Percentiles rank a stretch among this genome's conserved stretches.
These are phyloP conservation scores for Suillus lakei DNA, from an alignment of 768 basidiomycete species.

Conservation along the genomic window DNA sequence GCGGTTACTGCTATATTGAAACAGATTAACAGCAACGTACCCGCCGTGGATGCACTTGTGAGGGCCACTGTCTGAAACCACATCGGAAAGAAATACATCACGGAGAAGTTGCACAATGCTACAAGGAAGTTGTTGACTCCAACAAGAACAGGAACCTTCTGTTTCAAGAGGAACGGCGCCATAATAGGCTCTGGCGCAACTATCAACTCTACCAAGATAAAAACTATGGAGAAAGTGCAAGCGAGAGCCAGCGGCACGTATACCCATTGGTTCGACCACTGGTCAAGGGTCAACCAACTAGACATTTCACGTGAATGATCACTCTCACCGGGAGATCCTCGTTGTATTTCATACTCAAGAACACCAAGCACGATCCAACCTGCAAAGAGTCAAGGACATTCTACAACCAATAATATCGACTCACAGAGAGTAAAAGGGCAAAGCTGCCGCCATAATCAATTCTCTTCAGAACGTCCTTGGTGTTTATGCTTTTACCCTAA, in stretches of 20 bases:
- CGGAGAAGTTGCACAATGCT: conserved; percentile 72
- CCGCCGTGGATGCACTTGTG: conserved; percentile 68
- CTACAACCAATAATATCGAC: conserved; percentile 26
- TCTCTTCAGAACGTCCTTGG: conserved; percentile 70
- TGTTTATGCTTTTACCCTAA: conserved; percentile 69
- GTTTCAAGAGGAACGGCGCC: conserved; percentile 64
- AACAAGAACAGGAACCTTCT: conserved; percentile 74
- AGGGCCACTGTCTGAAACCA: conserved; percentile 85
- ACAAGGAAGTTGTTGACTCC: conserved; percentile 77
- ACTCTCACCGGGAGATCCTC: conserved; percentile 63
- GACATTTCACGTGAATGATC: conserved; percentile 1
- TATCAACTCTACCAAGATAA: conserved; percentile 65
- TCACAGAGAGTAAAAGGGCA: conserved; percentile 62
- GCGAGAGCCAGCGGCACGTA: conserved; percentile 51
- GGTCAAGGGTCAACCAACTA: conserved; percentile 13
- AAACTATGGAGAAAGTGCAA: conserved; percentile 50
- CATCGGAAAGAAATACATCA: conserved; percentile 82
- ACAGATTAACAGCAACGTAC: conserved; percentile 38
- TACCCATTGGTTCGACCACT: conserved; percentile 69
- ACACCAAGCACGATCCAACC: conserved; percentile 65
- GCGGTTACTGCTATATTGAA: conserved; percentile 4
- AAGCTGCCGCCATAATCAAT: conserved; percentile 80
- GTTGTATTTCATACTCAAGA: conserved; percentile 73
- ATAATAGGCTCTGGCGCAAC: conserved; percentile 75
- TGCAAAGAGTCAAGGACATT: conserved; percentile 20